Base-by-base conservation (phyloP, 2,329 filamentous ascomycete genomes). In the Hypoxylon sp. region DNA sequence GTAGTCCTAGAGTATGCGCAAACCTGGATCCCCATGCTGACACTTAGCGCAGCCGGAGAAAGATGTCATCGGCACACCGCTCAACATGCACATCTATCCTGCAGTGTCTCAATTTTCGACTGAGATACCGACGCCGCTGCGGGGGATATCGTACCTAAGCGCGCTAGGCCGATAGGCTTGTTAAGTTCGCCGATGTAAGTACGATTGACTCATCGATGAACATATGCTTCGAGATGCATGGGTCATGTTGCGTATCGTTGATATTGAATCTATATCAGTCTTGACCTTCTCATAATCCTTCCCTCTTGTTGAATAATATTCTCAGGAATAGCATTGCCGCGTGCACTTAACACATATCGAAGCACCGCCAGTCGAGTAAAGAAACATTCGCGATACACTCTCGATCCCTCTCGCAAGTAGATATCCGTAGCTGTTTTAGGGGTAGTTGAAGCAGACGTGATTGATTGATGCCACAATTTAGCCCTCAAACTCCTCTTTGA, bases 51-150 rank as follows among this genome's bases (percentile, higher is more conserved):
- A 46, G 45, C 28, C 38, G 57, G 50, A 23, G 43, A 50, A 63
- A 50, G 53, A 68, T 60, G 69, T 53, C 48, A 58, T 72, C 71
- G 69, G 72, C 63, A 64, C 51, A 72, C 71, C 68, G 58, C 60
- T 73, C 69, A 67, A 68, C 63, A 69, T 36, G 48, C 60, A 45
- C 52, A 23, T 23, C 2, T 23, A 61, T 46, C 62, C 53, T 69
- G 69, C 68, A 67, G 71, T 75, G 72, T 75, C 72, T 75, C 68
- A 63, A 60, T 58, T 51, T 51, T 23, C 30, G 25, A 52, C 61
- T 23, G 32, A 65, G 63, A n/a, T 48, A 48, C 41, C 53, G 23
- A 60, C 55, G 56, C 59, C 36, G 41, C 59, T 68, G 63, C 57
- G 67, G 64, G 59, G 67, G 41, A 64, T 59, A 50, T 48, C 32